Evolutionary conservation across 2,329 filamentous ascomycete genomes (phyloP), one percentile per base, ranked within the genome.

Genomic region (Aspergillus texensis): DNA sequence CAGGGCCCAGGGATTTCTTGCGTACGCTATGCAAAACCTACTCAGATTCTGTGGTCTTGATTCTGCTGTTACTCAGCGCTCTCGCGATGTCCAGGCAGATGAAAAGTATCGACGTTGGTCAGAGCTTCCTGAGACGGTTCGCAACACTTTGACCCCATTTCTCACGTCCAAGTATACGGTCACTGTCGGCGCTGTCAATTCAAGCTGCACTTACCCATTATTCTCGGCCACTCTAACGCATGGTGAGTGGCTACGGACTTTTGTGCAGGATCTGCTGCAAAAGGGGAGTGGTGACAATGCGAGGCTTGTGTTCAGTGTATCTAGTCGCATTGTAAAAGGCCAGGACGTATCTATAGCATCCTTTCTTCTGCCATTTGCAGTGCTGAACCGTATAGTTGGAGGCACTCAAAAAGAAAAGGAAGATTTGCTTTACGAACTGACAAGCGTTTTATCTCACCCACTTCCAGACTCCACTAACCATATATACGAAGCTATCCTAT

Each of bases 21-120:
- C 94, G 1, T 99, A 91, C 77, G 92, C 91, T 2, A 97, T 99
- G 89, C 95, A 99, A 77, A 91, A 96, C 71, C 84, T 98, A 46
- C 84, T 98, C 4, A 89, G 89, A 52, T 88, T 90, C 68, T 92
- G 91, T 72, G 89, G 91, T 32, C 89, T 97, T 72, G 88, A 84
- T 63, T 81, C 85, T 12, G 86, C 83, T 24, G 80, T 84, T 45
- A 80, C 80, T 34, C 76, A 84, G 21, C 81, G 84, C 52, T 81
- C 83, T 45, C 82, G 85, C 43, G 80, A 83, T 55, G 81, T 84
- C 24, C 85, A 88, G 32, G 83, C 84, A 12, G 85, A 85, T 56
- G 83, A 86, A 3, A 85, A 89, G 30, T 91, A 90, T 72, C 82
- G 86, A 61, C 91, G 92, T 74, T 99, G 93, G 92, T 81, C 89